phyloP scores from a whole-genome alignment of 2,329 filamentous ascomycete genomes.

The Neodidymelliopsis sp. region DNA sequence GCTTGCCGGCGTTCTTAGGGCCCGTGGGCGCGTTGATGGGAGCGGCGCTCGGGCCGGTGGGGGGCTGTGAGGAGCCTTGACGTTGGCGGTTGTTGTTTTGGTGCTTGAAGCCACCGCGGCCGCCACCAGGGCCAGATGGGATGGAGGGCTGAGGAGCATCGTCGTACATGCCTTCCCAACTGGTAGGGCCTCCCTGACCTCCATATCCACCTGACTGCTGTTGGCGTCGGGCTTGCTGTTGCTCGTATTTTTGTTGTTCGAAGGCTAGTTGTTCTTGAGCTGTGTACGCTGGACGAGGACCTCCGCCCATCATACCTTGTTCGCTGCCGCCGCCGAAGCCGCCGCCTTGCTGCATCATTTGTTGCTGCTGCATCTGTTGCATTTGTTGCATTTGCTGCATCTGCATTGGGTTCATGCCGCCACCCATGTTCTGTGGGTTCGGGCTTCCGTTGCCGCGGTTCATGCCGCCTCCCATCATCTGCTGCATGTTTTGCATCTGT shows the following conservation, averaged over 20 bases:
- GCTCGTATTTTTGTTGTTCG: conserved; percentile 80
- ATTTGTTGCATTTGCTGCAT: conserved; percentile 73
- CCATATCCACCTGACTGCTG: conserved; percentile 54
- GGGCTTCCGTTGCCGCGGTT: conserved; percentile 43
- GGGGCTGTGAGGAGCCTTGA: conserved; percentile 52
- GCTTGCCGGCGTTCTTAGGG: conserved; percentile 91
- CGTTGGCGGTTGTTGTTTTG: conserved; percentile 49
- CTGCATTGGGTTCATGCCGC: conserved; percentile 74
- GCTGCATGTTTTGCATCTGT: conserved; percentile 49
- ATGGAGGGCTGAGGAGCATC: conserved; percentile 86
- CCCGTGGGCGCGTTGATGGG: conserved; percentile 90
- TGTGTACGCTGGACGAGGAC: conserved; percentile 63
- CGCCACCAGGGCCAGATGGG: conserved; percentile 57
- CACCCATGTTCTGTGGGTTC: conserved; percentile 44
- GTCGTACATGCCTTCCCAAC: conserved; percentile 98
- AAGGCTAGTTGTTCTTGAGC: conserved; percentile 77
- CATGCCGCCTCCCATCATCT: conserved; percentile 43
- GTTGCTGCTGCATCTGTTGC: conserved; percentile 52
- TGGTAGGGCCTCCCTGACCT: conserved; percentile 73
- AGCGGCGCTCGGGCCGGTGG: conserved; percentile 48
- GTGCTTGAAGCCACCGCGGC: conserved; percentile 47
- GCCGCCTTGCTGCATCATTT: conserved; percentile 59
- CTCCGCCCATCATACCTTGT: conserved; percentile 58
- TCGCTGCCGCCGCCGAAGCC: conserved; percentile 47
- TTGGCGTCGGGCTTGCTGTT: conserved; percentile 67